These are phyloP conservation scores for Centaurea solstitialis DNA, from an alignment of 129 eudicot genomes.

Conservation along the genomic window DNA sequence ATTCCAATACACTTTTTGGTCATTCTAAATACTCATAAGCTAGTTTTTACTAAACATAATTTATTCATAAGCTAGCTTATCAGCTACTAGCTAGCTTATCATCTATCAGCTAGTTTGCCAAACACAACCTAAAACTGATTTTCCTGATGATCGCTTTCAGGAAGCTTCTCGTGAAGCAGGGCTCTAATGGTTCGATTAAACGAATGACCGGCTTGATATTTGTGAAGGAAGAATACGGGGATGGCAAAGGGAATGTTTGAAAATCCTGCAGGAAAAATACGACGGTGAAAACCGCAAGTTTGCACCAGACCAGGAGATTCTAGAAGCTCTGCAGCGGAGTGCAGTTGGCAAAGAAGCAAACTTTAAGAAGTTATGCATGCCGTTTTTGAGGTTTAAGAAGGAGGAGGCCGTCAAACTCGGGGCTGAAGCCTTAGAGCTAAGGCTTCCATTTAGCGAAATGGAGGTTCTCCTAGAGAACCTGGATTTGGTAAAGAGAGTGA, in stretches of 20 bases:
- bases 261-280: constrained; percentile 53
- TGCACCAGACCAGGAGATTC: constrained; percentile 65
- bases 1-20: too few species aligned
- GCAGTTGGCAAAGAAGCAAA: constrained; percentile 51
- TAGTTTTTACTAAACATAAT: too few species aligned
- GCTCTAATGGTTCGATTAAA: constrained; percentile 72
- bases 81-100: too few species aligned
- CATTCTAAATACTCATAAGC: too few species aligned
- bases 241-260: constrained; percentile 71
- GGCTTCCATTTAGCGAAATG: constrained; percentile 76
- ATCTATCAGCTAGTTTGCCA: too few species aligned
- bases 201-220: constrained; percentile 54
- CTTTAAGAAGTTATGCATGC: constrained; percentile 78
- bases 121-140: neutral
- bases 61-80: too few species aligned
- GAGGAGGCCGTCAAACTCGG: constrained; percentile 78
- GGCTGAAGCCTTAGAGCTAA: constrained; percentile 72
- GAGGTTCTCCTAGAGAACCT: constrained; percentile 66
- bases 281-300: constrained; percentile 38
- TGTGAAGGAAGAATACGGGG: constrained; percentile 80
- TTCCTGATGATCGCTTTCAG: constrained; percentile 33
- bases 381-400: constrained; percentile 82
- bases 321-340: constrained; percentile 54
- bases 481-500: neutral
- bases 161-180: constrained; percentile 73